These are phyloP conservation scores for Obelidium mucronatum DNA, from an alignment of 192 early-diverging fungal species.

Conservation along the genomic window DNA sequence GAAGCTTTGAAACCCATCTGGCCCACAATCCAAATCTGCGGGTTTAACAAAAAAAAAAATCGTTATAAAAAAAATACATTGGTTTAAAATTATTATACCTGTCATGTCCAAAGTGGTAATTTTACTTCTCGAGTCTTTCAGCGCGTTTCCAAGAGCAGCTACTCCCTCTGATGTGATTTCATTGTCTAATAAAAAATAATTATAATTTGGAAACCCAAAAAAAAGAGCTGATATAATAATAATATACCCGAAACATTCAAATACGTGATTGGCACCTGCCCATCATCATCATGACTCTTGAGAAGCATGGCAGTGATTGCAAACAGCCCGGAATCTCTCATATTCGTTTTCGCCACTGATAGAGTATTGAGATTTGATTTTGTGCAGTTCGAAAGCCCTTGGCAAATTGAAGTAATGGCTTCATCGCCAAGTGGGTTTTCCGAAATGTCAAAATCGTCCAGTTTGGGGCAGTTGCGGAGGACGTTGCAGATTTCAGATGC, in stretches of 20 bases:
- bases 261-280: neutral
- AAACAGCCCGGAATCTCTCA: neutral
- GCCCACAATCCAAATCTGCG: neutral
- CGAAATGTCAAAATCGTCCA: neutral
- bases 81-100: neutral
- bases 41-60: neutral
- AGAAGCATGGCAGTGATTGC: too few relatives aligned
- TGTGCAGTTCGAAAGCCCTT: neutral
- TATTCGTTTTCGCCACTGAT: neutral
- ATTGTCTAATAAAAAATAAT: neutral
- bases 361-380: neutral
- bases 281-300: too few relatives aligned
- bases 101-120: neutral
- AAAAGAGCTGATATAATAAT: too few relatives aligned
- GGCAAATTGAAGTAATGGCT: neutral
- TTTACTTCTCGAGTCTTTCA: too few relatives aligned
- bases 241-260: conserved; percentile 13
- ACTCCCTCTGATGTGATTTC: neutral
- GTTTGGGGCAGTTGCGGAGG: neutral
- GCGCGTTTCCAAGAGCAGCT: neutral
- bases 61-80: neutral
- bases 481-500: neutral
- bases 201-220: neutral
- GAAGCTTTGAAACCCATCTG: neutral
- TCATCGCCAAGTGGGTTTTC: neutral